These are phyloP conservation scores for Chrysanthemum makinoi DNA, from an alignment of 129 eudicot species.

Conservation along the genomic window DNA sequence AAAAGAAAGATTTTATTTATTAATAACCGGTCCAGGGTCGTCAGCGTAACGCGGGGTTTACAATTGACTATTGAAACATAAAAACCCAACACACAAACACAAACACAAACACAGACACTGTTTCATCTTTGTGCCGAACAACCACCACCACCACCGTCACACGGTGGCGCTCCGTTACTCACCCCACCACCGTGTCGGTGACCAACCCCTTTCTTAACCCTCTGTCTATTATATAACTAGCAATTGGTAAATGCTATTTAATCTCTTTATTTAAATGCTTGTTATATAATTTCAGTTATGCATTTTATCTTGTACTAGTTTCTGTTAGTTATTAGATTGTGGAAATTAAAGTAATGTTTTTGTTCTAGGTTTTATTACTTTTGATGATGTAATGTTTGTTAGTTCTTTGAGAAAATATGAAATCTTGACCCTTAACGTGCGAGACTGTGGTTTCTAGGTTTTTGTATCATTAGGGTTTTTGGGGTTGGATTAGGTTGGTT, in stretches of 20 bases:
- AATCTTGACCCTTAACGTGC: constrained; percentile 1
- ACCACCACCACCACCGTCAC: too few relatives aligned
- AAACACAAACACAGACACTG: too few relatives aligned
- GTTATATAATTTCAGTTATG: constrained; percentile 3
- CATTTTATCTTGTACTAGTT: constrained; percentile 14
- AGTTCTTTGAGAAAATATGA: not conserved
- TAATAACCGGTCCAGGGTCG: too few relatives aligned
- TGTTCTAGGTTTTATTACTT: constrained; percentile 4
- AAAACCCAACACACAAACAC: too few relatives aligned
- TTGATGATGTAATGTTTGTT: constrained; percentile 12
- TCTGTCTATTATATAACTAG: not conserved
- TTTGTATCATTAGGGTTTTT: not conserved
- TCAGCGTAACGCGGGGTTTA: too few relatives aligned
- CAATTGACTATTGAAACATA: too few relatives aligned
- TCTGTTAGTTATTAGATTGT: constrained; percentile 11
- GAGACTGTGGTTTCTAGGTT: constrained; percentile 15
- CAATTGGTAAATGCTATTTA: constrained; percentile 15
- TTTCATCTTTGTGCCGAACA: too few relatives aligned
- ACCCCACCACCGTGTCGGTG: not conserved
- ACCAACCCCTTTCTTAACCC: not conserved
- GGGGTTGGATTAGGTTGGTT: constrained; percentile 18
- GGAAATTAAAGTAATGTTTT: not conserved
- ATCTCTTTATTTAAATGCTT: constrained; percentile 11
- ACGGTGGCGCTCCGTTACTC: too few relatives aligned
- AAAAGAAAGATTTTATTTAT: too few relatives aligned